phyloP scores from a whole-genome alignment of 2,329 filamentous ascomycete species.

The Shiraia bambusicola region DNA sequence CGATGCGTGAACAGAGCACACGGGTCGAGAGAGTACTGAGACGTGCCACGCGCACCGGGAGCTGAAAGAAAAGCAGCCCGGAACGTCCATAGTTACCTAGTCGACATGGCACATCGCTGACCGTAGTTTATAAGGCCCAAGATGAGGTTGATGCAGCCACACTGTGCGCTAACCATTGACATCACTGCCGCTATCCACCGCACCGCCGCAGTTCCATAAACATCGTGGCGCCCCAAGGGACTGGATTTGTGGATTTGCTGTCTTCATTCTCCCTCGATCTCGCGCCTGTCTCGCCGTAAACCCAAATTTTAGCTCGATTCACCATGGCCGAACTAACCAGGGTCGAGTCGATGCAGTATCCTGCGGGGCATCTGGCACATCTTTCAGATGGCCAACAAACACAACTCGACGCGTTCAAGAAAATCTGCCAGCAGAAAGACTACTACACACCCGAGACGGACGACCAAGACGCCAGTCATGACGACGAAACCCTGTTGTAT shows the following conservation, averaged over 20 bases:
- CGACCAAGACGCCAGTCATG: constrained; percentile 58
- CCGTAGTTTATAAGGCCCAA: constrained; percentile 17
- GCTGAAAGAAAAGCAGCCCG: constrained; percentile 1
- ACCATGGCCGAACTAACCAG: constrained; percentile 40
- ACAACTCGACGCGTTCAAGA: constrained; percentile 72
- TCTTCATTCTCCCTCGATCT: constrained; percentile 5
- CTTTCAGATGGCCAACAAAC: constrained; percentile 68
- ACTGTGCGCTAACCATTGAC: constrained; percentile 20
- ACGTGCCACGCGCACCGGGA: constrained; percentile 5
- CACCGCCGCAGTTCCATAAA: constrained; percentile 14
- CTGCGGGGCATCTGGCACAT: constrained; percentile 77
- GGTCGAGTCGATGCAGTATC: constrained; percentile 58
- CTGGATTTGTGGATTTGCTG: constrained; percentile 13
- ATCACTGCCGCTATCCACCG: constrained; percentile 32
- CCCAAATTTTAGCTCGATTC: constrained; percentile 2
- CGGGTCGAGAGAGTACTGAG: constrained; percentile 1
- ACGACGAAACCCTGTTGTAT: constrained; percentile 72
- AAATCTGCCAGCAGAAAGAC: constrained; percentile 63
- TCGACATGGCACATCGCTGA: constrained; percentile 16
- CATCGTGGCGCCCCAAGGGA: constrained; percentile 28
- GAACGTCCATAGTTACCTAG: constrained; percentile 15
- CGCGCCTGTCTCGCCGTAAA: constrained; percentile 2
- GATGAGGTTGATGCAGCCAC: constrained; percentile 17
- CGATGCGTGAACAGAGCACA: constrained; percentile 12
- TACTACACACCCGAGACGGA: constrained; percentile 57